Conservation (phyloP, 1,284 basidiomycete genomes). For the Marasmius oreades region DNA sequence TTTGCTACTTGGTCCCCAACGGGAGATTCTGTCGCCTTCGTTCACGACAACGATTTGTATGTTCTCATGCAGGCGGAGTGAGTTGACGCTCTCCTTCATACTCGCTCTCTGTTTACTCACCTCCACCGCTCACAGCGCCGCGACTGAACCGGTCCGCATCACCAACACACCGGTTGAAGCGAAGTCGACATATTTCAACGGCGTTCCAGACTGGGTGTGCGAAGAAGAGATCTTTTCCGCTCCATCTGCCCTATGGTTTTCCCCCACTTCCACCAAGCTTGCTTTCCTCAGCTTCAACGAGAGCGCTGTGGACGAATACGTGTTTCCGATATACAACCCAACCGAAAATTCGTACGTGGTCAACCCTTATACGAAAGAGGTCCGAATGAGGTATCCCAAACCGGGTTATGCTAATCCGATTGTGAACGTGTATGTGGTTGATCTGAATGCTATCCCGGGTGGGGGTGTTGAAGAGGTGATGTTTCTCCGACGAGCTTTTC, state of each 20-base stretch:
- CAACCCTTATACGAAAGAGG: slow-evolving; percentile 74
- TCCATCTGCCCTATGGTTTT: slow-evolving; percentile 88
- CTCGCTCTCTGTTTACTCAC: not conserved
- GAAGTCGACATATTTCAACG: slow-evolving; percentile 85
- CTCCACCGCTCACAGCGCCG: slow-evolving; percentile 28
- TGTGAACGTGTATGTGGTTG: slow-evolving; percentile 83
- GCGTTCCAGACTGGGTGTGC: slow-evolving; percentile 96
- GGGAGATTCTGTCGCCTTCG: slow-evolving; percentile 79
- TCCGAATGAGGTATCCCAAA: slow-evolving; percentile 88
- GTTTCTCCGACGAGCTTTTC: not conserved
- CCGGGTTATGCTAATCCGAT: slow-evolving; percentile 90
- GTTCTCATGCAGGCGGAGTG: slow-evolving; percentile 38
- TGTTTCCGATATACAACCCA: slow-evolving; percentile 90
- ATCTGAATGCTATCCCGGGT: slow-evolving; percentile 39
- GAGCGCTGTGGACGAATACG: slow-evolving; percentile 81
- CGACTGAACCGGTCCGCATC: slow-evolving; percentile 62
- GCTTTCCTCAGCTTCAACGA: slow-evolving; percentile 91
- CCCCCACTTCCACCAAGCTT: slow-evolving; percentile 76
- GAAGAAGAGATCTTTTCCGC: slow-evolving; percentile 86
- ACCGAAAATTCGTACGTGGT: slow-evolving; percentile 63
- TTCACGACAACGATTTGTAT: slow-evolving; percentile 82
- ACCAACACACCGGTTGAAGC: slow-evolving; percentile 64
- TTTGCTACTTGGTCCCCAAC: slow-evolving; percentile 86
- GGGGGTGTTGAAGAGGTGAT: not conserved
- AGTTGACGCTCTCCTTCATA: slow-evolving; percentile 48